Evolutionary conservation across 441 rosid species (phyloP), one percentile per base, ranked within the genome.

Genomic region (Jatropha multifida): DNA sequence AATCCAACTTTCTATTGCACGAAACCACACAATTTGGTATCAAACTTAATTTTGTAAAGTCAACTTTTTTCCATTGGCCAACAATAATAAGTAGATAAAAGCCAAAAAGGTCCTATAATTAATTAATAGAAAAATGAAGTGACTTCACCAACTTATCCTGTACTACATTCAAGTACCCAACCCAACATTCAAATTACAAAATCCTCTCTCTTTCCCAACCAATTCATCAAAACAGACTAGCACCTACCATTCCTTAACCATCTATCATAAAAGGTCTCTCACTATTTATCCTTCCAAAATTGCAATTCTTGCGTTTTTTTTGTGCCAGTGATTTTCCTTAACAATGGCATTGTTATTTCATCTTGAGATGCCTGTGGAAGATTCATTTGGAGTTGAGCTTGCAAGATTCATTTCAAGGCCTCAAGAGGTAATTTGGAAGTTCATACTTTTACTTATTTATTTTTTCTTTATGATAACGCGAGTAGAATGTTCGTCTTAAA

Each of bases 111-210:
- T 48, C 15, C 52, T 2, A 48, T 10, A 48, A 48, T 48, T 48
- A 48, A 48, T 48, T 48, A 12, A 0, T 48, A 12, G 14, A 48
- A 48, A 13, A 27, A 27, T 27, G 15, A 3, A 48, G 1, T 48
- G 15, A 48, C 14, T 14, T 2, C 15, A 48, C 3, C 52, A 3
- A 48, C 13, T 48, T 48, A 48, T 48, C 52, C 17, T 48, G 3
- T 0, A 2, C 9, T 48, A 2, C 32, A 48, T 48, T 48, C 14
- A 48, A 4, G 14, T 48, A 48, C 3, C 38, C 59, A 15, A 69
- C 48, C 72, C 37, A 18, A 44, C 72, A 69, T 69, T 69, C 72
- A 69, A 37, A 52, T 37, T 69, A 10, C 7, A 32, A 8, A 44
- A 17, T 41, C 9, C 15, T 6, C 3, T 46, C 4, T 63, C 67